Base-by-base conservation (phyloP, 225 moss, liverwort and hornwort species). In the Marchantia polymorpha region DNA sequence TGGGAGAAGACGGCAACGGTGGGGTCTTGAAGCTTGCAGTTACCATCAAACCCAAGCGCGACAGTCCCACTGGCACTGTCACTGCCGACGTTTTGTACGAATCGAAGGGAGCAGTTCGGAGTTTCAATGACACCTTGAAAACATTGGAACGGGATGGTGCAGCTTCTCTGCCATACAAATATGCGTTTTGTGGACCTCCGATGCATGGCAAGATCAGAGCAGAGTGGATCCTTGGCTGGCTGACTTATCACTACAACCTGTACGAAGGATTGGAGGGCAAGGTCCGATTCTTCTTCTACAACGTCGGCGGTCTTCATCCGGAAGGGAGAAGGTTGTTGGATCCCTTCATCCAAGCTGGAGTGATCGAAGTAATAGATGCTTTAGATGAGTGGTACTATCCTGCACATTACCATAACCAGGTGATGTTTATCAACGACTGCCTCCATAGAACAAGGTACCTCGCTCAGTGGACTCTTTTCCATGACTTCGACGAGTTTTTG, bases 371-470 rank as follows among this genome's bases (percentile, higher is more conserved):
- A 66, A 78, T 83, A 11, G 87, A 90, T 76, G 66, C 80, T 2
- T 12, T 78, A 0, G 56, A 69, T 56, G 58, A 81, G 8, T 53
- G 27, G 23, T 47, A 82, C 16, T 92, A 76, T 68, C 90, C 90
- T 12, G 83, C 81, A 78, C 88, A 85, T 83, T 90, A 87, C 49
- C 83, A 66, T 17, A 85, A 84, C 48, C 92, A 92, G 71, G 0
- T 90, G 16, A 73, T 92, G 52, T 90, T 60, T 71, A 92, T 90
- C 75, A 90, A 92, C 53, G 92, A 92, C 82, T 90, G 92, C 81
- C 73, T 92, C 31, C 87, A 86, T 7, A 73, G 90, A 65, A 82
- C 87, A 7, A 85, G 79, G 67, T 82, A 74, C 54, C 80, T 89
- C 19, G 87, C 87, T 52, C 83, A 87, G 49, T 87, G 80, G 78